A percentile compares a stretch with the other conserved stretches of the same genome.
Evolutionary conservation across 768 basidiomycete genomes (phyloP).

Genomic region (Lentinula lateritia): DNA sequence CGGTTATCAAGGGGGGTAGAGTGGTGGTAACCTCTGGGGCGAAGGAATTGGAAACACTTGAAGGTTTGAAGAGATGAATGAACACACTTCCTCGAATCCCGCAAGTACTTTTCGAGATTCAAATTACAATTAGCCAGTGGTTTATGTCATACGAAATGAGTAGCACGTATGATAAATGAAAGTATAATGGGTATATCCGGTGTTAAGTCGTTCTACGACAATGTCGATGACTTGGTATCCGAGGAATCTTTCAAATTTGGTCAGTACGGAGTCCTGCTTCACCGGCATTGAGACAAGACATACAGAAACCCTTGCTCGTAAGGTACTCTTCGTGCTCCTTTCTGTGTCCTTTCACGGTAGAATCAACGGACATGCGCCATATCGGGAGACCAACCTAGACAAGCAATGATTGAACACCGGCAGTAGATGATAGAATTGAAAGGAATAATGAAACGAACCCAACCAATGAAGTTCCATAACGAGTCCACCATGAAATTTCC

Average conservation of each 20-base stretch:
- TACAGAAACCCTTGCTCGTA: constrained; percentile 32
- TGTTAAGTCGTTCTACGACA: neutral
- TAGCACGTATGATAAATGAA: neutral
- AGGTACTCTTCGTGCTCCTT: constrained; percentile 45
- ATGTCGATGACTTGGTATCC: neutral
- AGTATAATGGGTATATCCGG: neutral
- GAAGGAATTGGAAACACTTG: neutral
- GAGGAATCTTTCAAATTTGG: neutral
- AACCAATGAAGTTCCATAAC: constrained; percentile 38
- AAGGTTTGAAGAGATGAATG: neutral
- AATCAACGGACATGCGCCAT: constrained; percentile 48
- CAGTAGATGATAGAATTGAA: neutral
- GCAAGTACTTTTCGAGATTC: neutral
- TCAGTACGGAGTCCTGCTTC: neutral
- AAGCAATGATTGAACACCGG: neutral
- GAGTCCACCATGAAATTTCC: constrained; percentile 56
- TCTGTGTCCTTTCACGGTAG: constrained; percentile 37
- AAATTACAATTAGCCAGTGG: neutral
- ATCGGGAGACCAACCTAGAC: constrained; percentile 45
- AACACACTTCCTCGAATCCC: neutral
- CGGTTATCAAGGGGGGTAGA: constrained; percentile 30
- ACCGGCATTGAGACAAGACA: neutral
- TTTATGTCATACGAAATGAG: neutral
- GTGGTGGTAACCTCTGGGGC: constrained; percentile 12
- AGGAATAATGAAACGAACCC: constrained; percentile 27